Base-by-base conservation (phyloP, 2,329 filamentous ascomycete species). In the Hymenoscyphus scutula region DNA sequence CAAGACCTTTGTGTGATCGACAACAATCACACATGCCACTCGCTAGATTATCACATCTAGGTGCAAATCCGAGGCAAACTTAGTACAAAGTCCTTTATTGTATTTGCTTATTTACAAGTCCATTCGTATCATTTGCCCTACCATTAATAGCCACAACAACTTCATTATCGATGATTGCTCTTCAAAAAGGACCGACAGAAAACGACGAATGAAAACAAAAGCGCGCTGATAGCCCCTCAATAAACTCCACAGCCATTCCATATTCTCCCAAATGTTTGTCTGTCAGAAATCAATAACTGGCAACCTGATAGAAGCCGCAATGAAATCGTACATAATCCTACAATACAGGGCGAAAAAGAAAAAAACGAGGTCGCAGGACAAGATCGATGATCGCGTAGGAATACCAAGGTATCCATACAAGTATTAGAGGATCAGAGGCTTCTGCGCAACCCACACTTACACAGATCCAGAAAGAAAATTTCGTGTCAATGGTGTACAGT, bases 361-460 rank as follows among this genome's bases (percentile, higher is more conserved):
- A 29, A 23, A 15, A 29, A 32, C 29, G 51, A 54, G 29, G 51
- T 48, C 41, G 41, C n/a, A 23, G 19, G 11, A 10, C n/a, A 48
- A 48, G 41, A 48, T 48, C 19, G 41, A 54, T 30, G 51, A 27
- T 25, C 8, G 51, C 51, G 30, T 54, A 54, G 29, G 51, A 32
- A 54, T 54, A 27, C 25, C 51, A 23, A 27, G 51, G 51, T 54
- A 54, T 27, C 13, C 51, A 54, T 54, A 54, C 51, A 54, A 54
- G 51, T 54, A 32, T 54, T 32, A 32, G 51, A 29, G 25, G 41
- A 25, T 48, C 15, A 48, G 41, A 48, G 19, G 41, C 51, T 29
- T 54, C 51, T 54, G 25, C 25, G 29, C 29, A 54, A 54, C 51
- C 51, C 51, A 54, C 51, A 54, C 51, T 54, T 54, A 54, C 25